Conservation (phyloP, 2,329 filamentous ascomycete genomes). For the Coniochaeta prunicola region DNA sequence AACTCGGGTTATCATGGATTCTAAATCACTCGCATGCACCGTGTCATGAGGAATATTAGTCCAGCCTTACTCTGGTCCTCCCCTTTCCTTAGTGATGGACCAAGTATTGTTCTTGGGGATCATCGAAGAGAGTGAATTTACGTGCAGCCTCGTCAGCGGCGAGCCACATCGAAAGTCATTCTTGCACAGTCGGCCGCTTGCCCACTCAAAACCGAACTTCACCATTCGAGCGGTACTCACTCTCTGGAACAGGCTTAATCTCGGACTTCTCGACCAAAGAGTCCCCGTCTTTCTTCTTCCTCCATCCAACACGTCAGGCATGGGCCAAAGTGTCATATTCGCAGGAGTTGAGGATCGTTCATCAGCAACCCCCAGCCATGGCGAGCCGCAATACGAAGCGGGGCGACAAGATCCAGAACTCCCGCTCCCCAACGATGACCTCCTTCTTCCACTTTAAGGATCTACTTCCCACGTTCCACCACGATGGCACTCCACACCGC, state of each 20-base stretch:
- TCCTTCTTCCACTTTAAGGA: not conserved
- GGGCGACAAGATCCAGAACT: conserved; percentile 1
- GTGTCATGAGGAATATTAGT: not conserved
- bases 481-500: not conserved
- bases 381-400: conserved; percentile 5
- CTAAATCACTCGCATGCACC: not conserved
- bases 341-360: not conserved
- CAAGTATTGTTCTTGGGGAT: not conserved
- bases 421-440: not conserved
- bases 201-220: not conserved
- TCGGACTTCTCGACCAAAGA: not conserved
- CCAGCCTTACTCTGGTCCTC: not conserved
- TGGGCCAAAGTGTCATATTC: not conserved
- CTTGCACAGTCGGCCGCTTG: not conserved
- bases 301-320: not conserved
- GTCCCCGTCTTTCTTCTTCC: not conserved
- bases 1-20: not conserved
- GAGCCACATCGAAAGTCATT: not conserved
- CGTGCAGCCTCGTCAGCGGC: not conserved
- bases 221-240: not conserved
- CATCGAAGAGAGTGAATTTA: not conserved
- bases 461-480: not conserved
- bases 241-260: not conserved
- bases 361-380: conserved; percentile 2
- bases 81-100: not conserved